Percentiles rank a stretch among this genome's conserved stretches.
These are phyloP conservation scores for Aspergillus tamarii DNA, from an alignment of 2,329 filamentous ascomycete species.

Conservation along the genomic window DNA sequence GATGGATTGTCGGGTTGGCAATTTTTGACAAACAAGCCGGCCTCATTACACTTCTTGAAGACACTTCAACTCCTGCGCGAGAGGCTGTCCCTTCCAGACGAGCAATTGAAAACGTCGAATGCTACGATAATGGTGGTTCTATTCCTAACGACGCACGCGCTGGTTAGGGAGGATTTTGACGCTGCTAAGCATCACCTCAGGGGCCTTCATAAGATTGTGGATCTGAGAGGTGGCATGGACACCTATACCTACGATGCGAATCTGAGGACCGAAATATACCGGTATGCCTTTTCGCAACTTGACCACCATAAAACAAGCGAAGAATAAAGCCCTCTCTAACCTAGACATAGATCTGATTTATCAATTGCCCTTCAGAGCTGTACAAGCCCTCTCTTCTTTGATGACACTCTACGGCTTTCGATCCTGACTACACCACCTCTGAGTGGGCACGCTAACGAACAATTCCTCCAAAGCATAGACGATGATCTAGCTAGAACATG, in stretches of 20 bases:
- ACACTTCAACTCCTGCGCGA: conserved; percentile 4
- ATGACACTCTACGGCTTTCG: not conserved
- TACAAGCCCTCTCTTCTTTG: not conserved
- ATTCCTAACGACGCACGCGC: not conserved
- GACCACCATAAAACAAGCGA: not conserved
- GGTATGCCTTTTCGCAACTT: not conserved
- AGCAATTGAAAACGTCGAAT: not conserved
- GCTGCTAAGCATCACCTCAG: conserved; percentile 22
- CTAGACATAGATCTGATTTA: not conserved
- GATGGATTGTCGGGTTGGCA: conserved; percentile 21
- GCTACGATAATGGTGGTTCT: conserved; percentile 6
- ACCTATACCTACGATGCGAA: conserved; percentile 37
- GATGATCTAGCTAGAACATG: not conserved
- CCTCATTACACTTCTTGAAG: not conserved
- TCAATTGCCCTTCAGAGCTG: not conserved
- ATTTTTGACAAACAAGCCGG: not conserved
- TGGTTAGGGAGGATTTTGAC: not conserved
- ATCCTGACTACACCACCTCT: not conserved
- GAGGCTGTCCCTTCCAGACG: not conserved
- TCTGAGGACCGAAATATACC: conserved; percentile 36
- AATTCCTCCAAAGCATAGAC: not conserved
- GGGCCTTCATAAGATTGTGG: conserved; percentile 43
- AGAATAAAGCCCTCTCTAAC: not conserved
- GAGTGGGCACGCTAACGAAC: not conserved
- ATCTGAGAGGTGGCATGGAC: conserved; percentile 40